phyloP scores from a whole-genome alignment of 2,329 filamentous ascomycete genomes.

The Microdochium bolleyi region DNA sequence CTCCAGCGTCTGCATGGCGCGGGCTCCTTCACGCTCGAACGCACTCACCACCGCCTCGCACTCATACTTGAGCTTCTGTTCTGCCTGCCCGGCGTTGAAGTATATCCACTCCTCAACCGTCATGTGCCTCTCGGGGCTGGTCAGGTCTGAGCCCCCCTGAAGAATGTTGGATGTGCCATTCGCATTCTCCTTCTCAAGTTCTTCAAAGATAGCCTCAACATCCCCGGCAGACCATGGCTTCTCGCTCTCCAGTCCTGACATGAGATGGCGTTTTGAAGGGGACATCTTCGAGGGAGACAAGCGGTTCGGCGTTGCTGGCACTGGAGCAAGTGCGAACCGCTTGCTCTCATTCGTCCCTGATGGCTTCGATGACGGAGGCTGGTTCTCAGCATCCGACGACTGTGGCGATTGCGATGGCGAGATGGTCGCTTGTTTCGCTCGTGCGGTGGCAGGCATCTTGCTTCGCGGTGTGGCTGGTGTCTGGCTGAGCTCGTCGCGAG shows the following conservation, averaged over 20 bases:
- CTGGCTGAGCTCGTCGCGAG: conserved; percentile 10
- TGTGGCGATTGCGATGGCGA: conserved; percentile 64
- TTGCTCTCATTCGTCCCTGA: conserved; percentile 36
- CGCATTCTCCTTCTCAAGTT: conserved; percentile 43
- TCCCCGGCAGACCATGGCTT: conserved; percentile 67
- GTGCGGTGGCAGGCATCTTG: conserved; percentile 33
- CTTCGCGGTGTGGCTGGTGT: conserved; percentile 35
- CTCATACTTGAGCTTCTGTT: conserved; percentile 69
- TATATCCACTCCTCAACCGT: conserved; percentile 90
- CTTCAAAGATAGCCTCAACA: conserved; percentile 62
- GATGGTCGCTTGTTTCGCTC: conserved; percentile 43
- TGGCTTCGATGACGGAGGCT: conserved; percentile 60
- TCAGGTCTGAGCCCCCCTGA: conserved; percentile 52
- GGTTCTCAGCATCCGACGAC: conserved; percentile 75
- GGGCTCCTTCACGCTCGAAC: conserved; percentile 77
- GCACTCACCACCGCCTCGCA: conserved; percentile 75
- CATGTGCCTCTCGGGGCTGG: conserved; percentile 76
- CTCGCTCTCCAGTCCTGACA: conserved; percentile 47
- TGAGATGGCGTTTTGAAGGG: conserved; percentile 53
- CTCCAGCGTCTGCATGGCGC: conserved; percentile 71
- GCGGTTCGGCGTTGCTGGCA: conserved; percentile 37
- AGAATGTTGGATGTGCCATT: conserved; percentile 34
- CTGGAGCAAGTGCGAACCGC: conserved; percentile 36
- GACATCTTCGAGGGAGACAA: conserved; percentile 33
- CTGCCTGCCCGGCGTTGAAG: conserved; percentile 70